These are phyloP conservation scores for Pulveroboletus sp. DNA, from an alignment of 768 basidiomycete species.

Conservation along the genomic window DNA sequence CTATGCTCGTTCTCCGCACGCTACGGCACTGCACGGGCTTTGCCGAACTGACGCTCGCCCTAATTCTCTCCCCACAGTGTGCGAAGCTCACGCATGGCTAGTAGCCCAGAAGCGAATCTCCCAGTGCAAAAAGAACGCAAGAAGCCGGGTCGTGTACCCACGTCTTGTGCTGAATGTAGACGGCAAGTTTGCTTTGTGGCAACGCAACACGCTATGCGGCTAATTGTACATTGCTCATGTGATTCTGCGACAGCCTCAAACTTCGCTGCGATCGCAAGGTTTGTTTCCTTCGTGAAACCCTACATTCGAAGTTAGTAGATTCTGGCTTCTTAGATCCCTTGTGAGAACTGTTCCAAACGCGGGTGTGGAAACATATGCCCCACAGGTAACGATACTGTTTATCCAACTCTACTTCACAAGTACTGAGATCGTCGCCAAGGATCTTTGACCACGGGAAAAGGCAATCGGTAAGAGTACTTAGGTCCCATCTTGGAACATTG, in stretches of 20 bases:
- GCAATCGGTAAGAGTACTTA: slow-evolving; percentile 43
- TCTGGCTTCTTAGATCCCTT: slow-evolving; percentile 53
- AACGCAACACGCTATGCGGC: too few relatives aligned
- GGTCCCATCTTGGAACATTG: neutral
- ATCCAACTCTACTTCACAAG: neutral
- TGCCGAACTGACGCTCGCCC: slow-evolving; percentile 1
- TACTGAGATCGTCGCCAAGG: slow-evolving; percentile 32
- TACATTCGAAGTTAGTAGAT: slow-evolving; percentile 11
- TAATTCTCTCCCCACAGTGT: neutral
- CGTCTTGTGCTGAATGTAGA: slow-evolving; percentile 41
- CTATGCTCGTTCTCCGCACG: too few relatives aligned
- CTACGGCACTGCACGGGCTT: slow-evolving; percentile 1
- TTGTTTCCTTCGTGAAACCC: neutral
- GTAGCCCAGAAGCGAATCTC: slow-evolving; percentile 6
- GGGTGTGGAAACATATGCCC: slow-evolving; percentile 78
- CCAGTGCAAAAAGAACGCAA: slow-evolving; percentile 35
- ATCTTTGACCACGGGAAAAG: slow-evolving; percentile 55
- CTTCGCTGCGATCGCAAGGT: slow-evolving; percentile 66
- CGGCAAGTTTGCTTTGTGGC: slow-evolving; percentile 26
- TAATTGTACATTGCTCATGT: too few relatives aligned
- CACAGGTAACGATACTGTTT: slow-evolving; percentile 46
- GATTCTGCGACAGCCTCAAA: slow-evolving; percentile 44
- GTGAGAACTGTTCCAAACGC: slow-evolving; percentile 73
- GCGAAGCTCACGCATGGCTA: slow-evolving; percentile 1
- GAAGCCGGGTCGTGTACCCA: slow-evolving; percentile 48